These are phyloP conservation scores for Calophaca sinica DNA, from an alignment of 306 rosid species.

Conservation along the genomic window DNA sequence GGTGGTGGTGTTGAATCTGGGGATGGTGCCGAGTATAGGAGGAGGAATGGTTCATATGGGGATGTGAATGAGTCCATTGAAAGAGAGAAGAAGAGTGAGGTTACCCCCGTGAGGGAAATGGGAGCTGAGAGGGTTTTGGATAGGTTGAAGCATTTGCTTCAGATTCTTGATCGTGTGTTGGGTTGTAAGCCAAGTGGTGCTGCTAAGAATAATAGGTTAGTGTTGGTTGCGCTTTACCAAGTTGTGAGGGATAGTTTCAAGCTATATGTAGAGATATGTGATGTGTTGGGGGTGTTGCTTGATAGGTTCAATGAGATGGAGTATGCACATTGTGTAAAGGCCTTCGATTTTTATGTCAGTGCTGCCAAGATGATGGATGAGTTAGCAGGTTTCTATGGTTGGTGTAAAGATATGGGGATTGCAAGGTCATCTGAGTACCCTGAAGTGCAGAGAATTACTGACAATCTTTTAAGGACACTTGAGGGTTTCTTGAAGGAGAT, in stretches of 20 bases:
- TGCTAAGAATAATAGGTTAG: slow-evolving; percentile 71
- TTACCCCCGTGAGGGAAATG: slow-evolving; percentile 72
- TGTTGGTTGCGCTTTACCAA: slow-evolving; percentile 67
- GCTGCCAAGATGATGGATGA: slow-evolving; percentile 77
- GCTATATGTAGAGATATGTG: slow-evolving; percentile 68
- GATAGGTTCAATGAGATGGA: slow-evolving; percentile 84
- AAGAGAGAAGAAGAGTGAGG: not conserved
- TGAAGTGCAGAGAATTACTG: slow-evolving; percentile 74
- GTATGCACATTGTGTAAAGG: slow-evolving; percentile 65
- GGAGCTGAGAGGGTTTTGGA: slow-evolving; percentile 68
- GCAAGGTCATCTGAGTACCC: slow-evolving; percentile 85
- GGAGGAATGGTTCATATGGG: not conserved
- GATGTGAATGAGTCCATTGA: not conserved
- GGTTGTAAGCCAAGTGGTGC: slow-evolving; percentile 76
- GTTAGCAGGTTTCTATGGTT: slow-evolving; percentile 69
- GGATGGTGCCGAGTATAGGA: too few relatives aligned
- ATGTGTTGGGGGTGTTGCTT: slow-evolving; percentile 74
- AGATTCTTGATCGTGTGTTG: slow-evolving; percentile 68
- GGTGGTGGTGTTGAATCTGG: slow-evolving; percentile 27
- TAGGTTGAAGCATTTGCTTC: slow-evolving; percentile 65
- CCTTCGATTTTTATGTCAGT: slow-evolving; percentile 69
- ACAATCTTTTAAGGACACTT: slow-evolving; percentile 66
- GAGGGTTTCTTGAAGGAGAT: slow-evolving; percentile 77
- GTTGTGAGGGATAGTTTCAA: slow-evolving; percentile 78
- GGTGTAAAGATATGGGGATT: slow-evolving; percentile 85